Evolutionary conservation across 106 monocot genomes (phyloP).

Genomic region (Dendrobium huoshanense): DNA sequence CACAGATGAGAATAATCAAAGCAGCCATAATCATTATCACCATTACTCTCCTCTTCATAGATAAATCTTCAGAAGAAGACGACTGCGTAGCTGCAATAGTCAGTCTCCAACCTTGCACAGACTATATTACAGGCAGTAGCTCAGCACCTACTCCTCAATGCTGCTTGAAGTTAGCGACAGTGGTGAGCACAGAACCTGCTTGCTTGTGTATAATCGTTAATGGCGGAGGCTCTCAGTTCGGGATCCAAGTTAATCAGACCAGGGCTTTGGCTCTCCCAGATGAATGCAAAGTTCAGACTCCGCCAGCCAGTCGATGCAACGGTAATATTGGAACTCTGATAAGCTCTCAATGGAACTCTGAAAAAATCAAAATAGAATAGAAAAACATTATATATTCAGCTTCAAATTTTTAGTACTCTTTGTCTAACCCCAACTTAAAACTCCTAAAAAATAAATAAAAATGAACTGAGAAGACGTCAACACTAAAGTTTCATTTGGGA

Average conservation of each 20-base stretch:
- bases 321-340: slow-evolving; percentile 1
- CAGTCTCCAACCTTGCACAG: slow-evolving; percentile 12
- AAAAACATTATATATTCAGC: no score
- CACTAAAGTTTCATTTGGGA: no score
- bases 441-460: no score
- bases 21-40: not conserved
- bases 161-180: slow-evolving; percentile 11
- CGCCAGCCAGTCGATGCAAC: slow-evolving; percentile 7
- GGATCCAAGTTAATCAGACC: slow-evolving; percentile 9
- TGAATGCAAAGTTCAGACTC: slow-evolving; percentile 10
- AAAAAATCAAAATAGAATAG: no score
- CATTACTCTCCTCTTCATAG: not conserved
- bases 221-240: not conserved
- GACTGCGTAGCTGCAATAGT: slow-evolving; percentile 7
- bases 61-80: not conserved
- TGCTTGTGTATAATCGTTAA: slow-evolving; percentile 15
- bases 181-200: slow-evolving; percentile 4
- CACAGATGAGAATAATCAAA: not conserved
- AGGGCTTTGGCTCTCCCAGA: slow-evolving; percentile 11
- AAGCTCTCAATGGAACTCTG: no score
- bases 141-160: slow-evolving; percentile 8
- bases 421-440: no score
- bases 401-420: no score
- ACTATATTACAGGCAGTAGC: slow-evolving; percentile 13
- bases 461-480: no score